These are phyloP conservation scores for Huntiella moniliformis DNA, from an alignment of 2,329 filamentous ascomycete species.

Conservation along the genomic window DNA sequence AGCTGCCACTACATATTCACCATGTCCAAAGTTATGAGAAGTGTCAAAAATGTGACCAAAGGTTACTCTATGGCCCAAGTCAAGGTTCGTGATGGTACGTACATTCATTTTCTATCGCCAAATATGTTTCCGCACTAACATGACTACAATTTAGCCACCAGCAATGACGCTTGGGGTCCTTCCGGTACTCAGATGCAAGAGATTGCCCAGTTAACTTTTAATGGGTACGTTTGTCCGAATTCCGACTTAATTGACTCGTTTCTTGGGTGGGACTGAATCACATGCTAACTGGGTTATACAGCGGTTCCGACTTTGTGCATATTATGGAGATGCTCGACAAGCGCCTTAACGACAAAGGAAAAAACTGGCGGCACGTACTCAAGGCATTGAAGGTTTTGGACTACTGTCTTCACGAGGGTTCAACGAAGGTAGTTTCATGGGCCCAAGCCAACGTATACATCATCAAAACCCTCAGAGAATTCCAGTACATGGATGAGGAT, in stretches of 20 bases:
- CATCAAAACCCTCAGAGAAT: constrained; percentile 95
- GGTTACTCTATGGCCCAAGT: constrained; percentile 93
- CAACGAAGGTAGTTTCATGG: constrained; percentile 92
- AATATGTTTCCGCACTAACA: not conserved
- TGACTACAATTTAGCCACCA: constrained; percentile 51
- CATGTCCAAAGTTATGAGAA: constrained; percentile 96
- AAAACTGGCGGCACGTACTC: constrained; percentile 96
- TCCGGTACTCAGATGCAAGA: constrained; percentile 97
- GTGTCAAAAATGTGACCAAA: constrained; percentile 98
- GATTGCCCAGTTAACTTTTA: constrained; percentile 94
- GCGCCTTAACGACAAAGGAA: constrained; percentile 94
- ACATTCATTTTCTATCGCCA: not conserved
- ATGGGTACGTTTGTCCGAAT: constrained; percentile 48
- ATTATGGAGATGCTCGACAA: constrained; percentile 99
- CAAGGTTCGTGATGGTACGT: constrained; percentile 89
- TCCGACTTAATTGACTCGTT: not conserved
- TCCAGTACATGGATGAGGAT: constrained; percentile 91
- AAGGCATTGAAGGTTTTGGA: constrained; percentile 96
- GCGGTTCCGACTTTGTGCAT: constrained; percentile 94
- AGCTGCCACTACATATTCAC: constrained; percentile 14
- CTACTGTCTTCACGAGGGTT: constrained; percentile 94
- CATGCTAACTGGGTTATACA: constrained; percentile 19
- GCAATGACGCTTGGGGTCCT: constrained; percentile 96
- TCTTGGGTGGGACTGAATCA: not conserved
- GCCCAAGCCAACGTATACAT: constrained; percentile 96